Evolutionary conservation across 2,329 filamentous ascomycete genomes (phyloP), one percentile per base, ranked within the genome.

Genomic region (Cyphellophora europaea): DNA sequence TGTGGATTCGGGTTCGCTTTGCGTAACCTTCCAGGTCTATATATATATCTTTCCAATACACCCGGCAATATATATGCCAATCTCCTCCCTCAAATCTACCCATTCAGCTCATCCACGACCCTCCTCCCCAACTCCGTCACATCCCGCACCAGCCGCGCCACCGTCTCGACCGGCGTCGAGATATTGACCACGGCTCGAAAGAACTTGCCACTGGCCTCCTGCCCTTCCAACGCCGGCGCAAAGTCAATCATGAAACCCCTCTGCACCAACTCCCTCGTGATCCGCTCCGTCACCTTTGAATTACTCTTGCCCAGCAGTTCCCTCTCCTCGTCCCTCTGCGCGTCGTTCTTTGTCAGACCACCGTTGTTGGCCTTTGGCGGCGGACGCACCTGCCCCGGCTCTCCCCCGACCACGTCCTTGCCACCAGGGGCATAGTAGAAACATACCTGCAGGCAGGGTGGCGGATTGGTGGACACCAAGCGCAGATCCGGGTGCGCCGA

Each of bases 401-500:
- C 10, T 5, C 12, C n/a, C 13, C 21, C 21, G n/a, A n/a, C 21
- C n/a, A 8, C 8, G 46, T 61, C 37, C 38, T 57, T 49, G 2
- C 77, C 74, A 2, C 65, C 65, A 0, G 74, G 74, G 0, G 79
- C 76, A 51, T 83, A 87, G 57, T 94, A 94, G 58, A 96, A 96
- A 65, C 89, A 95, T 14, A 96, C 82, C 62, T 96, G 91, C 54
- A 94, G 64, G 60, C 89, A 96, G 1, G 85, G 84, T 30, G 88
- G 79, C 16, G 86, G 83, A 49, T 82, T 79, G 37, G 74, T 69
- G 8, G 77, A 83, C 3, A 94, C 74, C 11, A 93, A 66, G 12
- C 73, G 62, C 48, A 96, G 82, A 47, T 83, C 65, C 0, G 61
- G 54, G 27, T 69, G 67, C 11, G 61, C 30, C 4, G 65, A 58